These are phyloP conservation scores for Ogataea nitratoaversa DNA, from an alignment of 805 yeast genomes.

Conservation along the genomic window DNA sequence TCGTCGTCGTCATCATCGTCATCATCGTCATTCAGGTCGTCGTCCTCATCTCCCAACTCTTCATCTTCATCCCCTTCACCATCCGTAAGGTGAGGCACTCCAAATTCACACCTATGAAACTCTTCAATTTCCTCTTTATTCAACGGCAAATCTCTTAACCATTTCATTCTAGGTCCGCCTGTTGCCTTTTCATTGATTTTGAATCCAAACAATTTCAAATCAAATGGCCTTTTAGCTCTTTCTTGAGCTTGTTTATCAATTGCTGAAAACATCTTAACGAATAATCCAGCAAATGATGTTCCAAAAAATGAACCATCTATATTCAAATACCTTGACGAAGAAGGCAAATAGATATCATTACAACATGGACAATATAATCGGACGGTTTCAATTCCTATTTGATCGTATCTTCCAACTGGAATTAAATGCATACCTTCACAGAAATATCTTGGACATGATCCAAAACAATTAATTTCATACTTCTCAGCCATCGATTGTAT, in stretches of 20 bases:
- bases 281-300: conserved; percentile 89
- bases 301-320: conserved; percentile 98
- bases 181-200: conserved; percentile 66
- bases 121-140: conserved; percentile 59
- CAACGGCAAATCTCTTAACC: conserved; percentile 81
- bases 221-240: conserved; percentile 54
- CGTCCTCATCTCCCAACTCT: conserved; percentile 17
- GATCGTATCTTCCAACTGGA: conserved; percentile 89
- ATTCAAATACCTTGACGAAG: conserved; percentile 78
- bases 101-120: conserved; percentile 59
- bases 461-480: conserved; percentile 84
- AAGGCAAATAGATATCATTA: conserved; percentile 84
- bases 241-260: conserved; percentile 70
- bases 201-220: conserved; percentile 85
- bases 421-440: conserved; percentile 88
- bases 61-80: conserved; percentile 17
- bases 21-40: conserved; percentile 17
- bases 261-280: conserved; percentile 88
- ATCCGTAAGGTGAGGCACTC: conserved; percentile 35
- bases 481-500: conserved; percentile 90
- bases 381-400: conserved; percentile 89
- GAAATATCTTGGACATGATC: conserved; percentile 82
- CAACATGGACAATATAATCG: conserved; percentile 93
- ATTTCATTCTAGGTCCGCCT: conserved; percentile 91
- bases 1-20: conserved; percentile 17